Conservation (phyloP, 2,329 filamentous ascomycete species). For the Periglandula ipomoeae region DNA sequence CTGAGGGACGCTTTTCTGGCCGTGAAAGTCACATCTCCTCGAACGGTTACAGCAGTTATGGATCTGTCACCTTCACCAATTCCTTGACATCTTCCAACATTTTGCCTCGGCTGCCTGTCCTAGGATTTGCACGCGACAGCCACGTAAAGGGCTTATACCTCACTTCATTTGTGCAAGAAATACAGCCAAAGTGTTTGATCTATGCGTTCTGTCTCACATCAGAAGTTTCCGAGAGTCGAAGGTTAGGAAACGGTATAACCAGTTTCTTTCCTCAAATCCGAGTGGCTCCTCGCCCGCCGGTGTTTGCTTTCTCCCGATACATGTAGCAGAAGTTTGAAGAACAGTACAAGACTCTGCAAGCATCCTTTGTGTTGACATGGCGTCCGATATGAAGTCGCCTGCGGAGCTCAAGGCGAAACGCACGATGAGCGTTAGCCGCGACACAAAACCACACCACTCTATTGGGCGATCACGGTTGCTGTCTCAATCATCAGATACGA, state of each 20-base stretch:
- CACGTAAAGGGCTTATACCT: no score
- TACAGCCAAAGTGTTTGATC: no score
- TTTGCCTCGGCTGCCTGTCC: neutral
- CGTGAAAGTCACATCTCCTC: neutral
- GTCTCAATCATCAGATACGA: slow-evolving; percentile 39
- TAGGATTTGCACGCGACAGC: neutral
- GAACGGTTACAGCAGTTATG: neutral
- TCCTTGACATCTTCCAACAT: neutral
- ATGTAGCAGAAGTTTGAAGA: neutral
- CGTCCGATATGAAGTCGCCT: slow-evolving; percentile 39
- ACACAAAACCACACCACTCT: slow-evolving; percentile 43
- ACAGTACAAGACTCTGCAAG: neutral
- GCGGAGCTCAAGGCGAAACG: slow-evolving; percentile 33
- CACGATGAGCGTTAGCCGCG: slow-evolving; percentile 37
- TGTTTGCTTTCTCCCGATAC: neutral
- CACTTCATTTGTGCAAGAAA: no score
- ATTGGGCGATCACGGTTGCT: slow-evolving; percentile 42
- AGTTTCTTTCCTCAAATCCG: no score
- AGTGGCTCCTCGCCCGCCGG: no score
- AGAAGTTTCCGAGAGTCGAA: no score
- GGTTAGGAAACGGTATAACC: no score
- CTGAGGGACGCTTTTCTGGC: neutral
- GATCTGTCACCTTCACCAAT: neutral
- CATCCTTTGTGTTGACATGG: neutral
- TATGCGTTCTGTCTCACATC: no score